These are phyloP conservation scores for Backusella circina DNA, from an alignment of 192 early-diverging fungal genomes.

Conservation along the genomic window DNA sequence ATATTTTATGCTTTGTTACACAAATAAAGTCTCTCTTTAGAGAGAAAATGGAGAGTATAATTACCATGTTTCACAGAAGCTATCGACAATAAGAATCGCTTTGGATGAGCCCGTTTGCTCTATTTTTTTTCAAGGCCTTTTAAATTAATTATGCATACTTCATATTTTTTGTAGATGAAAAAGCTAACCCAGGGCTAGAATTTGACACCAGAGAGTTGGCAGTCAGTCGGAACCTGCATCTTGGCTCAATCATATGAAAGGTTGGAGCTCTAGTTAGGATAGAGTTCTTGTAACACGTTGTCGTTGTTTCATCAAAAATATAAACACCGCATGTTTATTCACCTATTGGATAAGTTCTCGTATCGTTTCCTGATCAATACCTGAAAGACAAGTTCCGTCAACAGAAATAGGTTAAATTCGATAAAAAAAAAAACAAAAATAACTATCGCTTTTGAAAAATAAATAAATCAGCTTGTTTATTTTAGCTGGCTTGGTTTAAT, in stretches of 20 bases:
- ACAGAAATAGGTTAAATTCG: conserved; percentile 1
- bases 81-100: neutral
- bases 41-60: neutral
- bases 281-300: neutral
- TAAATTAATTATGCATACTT: neutral
- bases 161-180: neutral
- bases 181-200: neutral
- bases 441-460: neutral
- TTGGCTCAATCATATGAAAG: neutral
- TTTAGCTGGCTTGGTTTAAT: neutral
- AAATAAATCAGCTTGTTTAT: neutral
- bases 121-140: neutral
- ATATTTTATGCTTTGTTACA: neutral
- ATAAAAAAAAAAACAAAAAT: neutral
- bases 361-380: neutral
- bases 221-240: neutral
- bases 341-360: neutral
- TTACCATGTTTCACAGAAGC: neutral
- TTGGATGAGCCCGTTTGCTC: neutral
- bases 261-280: neutral
- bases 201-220: neutral
- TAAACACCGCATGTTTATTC: neutral
- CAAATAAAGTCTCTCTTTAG: neutral
- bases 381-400: neutral
- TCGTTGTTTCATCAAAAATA: neutral